Percentiles rank a stretch among this genome's conserved stretches.
phyloP scores from a whole-genome alignment of 208 protist genomes.

The Crithidia sp. region DNA sequence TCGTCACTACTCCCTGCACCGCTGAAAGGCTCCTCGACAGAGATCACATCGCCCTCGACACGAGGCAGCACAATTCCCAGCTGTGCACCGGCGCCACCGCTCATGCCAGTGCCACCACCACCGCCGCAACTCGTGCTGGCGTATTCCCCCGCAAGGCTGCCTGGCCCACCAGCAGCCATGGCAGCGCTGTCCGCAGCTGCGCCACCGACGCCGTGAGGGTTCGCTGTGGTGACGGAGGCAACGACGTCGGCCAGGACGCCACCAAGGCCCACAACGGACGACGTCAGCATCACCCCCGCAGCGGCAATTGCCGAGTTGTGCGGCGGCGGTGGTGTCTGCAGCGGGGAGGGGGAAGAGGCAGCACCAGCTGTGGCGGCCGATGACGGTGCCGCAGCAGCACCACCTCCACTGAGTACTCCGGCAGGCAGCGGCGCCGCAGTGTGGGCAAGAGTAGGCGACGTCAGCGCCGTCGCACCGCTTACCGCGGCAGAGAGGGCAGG shows the following conservation, averaged over 20 bases:
- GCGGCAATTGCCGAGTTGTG: constrained; percentile 13
- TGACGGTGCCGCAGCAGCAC: background rate
- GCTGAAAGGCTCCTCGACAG: constrained; percentile 49
- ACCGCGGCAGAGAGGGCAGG: background rate
- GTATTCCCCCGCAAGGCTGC: background rate
- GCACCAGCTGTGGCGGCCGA: too few relatives aligned
- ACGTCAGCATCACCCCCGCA: constrained; percentile 8
- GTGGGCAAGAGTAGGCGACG: background rate
- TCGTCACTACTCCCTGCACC: background rate
- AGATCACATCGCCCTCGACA: constrained; percentile 64
- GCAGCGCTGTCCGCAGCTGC: background rate
- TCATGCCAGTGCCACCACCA: background rate
- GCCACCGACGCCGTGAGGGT: background rate
- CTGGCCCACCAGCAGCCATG: background rate
- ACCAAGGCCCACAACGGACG: constrained; percentile 19
- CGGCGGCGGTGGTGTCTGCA: background rate
- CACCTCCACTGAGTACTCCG: background rate
- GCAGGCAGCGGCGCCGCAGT: background rate
- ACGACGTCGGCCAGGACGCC: constrained; percentile 14
- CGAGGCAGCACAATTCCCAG: constrained; percentile 72
- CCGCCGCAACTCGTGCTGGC: background rate
- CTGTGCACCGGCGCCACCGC: constrained; percentile 16
- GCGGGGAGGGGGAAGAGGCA: background rate
- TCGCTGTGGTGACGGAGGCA: constrained; percentile 15
- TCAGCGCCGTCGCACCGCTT: background rate